Base-by-base conservation (phyloP, 768 basidiomycete species). In the Termitomyces titanicus region DNA sequence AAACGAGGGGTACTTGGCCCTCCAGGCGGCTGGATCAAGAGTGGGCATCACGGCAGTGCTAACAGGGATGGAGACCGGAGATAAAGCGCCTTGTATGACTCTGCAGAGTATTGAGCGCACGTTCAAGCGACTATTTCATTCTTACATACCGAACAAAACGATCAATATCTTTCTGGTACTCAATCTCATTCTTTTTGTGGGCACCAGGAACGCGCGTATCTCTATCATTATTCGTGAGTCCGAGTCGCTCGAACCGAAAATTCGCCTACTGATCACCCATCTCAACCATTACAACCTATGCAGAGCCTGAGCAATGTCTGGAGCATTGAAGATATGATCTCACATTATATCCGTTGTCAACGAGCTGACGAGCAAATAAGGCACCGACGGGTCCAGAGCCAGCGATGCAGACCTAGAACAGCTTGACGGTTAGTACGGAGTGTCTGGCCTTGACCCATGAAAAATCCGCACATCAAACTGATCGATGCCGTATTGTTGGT, bases 181-280 rank as follows among this genome's bases (percentile, higher is more conserved):
- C 66, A n/a, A 70, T 63, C 39, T 66, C 64, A 39, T 70, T 70
- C 61, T 70, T 70, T 64, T 70, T 65, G 52, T 70, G 69, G 20
- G 54, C 48, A 6, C 44, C 54, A 31, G 54, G 54, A 12, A 55
- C 29, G 29, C 54, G 47, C 10, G 54, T 55, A 25, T 55, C 54
- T 29, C 54, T 55, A 25, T 51, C 15, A 1, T n/a, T 25, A 7
- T 24, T 25, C 1, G 22, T 35, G 34, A 35, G 47, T 3, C 15
- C 17, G 5, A 24, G 17, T 35, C 17, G 9, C 24, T 35, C 5
- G 24, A n/a, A 11, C 8, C 1, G 34, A 22, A 9, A 35, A 11
- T 10, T 48, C 34, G 33, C 47, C 24, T 17, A 48, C 47, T 48
- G 47, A n/a, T 48, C 47, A 20, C 47, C 47, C 12, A 48, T 48